phyloP scores from a whole-genome alignment of 2,329 filamentous ascomycete genomes.

The Daldinia sp. region DNA sequence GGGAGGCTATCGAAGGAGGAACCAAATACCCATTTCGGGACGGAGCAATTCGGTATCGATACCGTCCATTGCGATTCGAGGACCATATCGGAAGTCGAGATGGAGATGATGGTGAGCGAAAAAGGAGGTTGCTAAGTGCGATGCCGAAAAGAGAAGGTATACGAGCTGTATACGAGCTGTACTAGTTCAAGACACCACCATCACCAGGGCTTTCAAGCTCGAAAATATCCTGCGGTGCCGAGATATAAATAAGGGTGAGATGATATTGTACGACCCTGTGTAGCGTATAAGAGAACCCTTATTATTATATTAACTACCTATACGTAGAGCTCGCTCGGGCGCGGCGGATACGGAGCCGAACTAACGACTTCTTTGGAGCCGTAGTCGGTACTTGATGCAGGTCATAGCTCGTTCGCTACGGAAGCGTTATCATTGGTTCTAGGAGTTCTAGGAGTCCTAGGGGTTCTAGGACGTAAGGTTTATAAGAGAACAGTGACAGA shows the following conservation, averaged over 20 bases:
- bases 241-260: background rate
- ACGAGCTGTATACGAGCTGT: background rate
- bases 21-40: constrained; percentile 65
- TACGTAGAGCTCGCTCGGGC: background rate
- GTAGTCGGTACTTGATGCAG: constrained; percentile 1
- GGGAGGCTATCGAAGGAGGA: constrained; percentile 55
- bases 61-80: constrained; percentile 57
- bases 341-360: constrained; percentile 6
- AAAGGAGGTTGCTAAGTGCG: background rate
- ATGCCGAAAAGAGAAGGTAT: background rate
- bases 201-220: background rate
- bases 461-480: background rate
- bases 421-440: constrained; percentile 20
- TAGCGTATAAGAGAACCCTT: background rate
- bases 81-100: constrained; percentile 50
- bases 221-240: background rate
- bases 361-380: background rate
- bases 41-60: constrained; percentile 57
- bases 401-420: constrained; percentile 19
- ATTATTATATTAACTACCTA: no score
- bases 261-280: background rate
- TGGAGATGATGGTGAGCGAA: background rate
- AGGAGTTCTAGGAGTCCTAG: no score
- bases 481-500: background rate
- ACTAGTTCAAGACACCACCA: background rate